These are phyloP conservation scores for Pholiota microspora DNA, from an alignment of 768 basidiomycete species.

Conservation along the genomic window DNA sequence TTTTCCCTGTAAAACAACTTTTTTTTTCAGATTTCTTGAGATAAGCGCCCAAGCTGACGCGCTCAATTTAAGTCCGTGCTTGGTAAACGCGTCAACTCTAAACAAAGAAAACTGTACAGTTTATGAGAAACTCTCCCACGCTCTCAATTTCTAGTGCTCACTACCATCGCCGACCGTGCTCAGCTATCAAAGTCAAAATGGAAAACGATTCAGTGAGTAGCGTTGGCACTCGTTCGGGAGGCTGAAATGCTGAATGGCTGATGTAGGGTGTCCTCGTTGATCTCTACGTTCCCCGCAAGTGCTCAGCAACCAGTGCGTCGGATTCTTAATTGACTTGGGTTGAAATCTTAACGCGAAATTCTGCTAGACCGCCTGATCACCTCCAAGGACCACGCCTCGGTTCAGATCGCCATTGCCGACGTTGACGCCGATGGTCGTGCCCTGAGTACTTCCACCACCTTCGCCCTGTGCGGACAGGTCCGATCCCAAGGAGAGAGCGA, in stretches of 20 bases:
- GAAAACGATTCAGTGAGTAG: slow-evolving; percentile 85
- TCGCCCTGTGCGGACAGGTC: slow-evolving; percentile 93
- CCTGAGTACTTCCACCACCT: slow-evolving; percentile 77
- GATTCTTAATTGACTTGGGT: background rate
- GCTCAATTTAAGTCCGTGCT: slow-evolving; percentile 4
- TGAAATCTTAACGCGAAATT: slow-evolving; percentile 5
- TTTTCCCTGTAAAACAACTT: no score
- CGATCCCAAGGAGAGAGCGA: slow-evolving; percentile 95
- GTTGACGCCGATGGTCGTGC: slow-evolving; percentile 90
- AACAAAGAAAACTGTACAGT: slow-evolving; percentile 6
- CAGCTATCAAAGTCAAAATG: slow-evolving; percentile 49
- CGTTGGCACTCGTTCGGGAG: slow-evolving; percentile 4
- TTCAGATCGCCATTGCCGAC: slow-evolving; percentile 93
- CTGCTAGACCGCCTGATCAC: slow-evolving; percentile 91
- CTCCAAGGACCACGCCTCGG: slow-evolving; percentile 98
- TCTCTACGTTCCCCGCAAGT: slow-evolving; percentile 99
- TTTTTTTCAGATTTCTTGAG: no score
- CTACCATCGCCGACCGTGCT: slow-evolving; percentile 20
- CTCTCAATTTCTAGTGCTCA: slow-evolving; percentile 20
- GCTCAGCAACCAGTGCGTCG: slow-evolving; percentile 92
- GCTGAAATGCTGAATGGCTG: slow-evolving; percentile 4
- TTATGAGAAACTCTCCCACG: slow-evolving; percentile 36
- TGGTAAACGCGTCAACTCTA: background rate
- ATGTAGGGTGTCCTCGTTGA: slow-evolving; percentile 94
- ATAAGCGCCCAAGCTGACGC: no score